phyloP scores from a whole-genome alignment of 1,139 yeast species.

The Geotrichum europaeum region DNA sequence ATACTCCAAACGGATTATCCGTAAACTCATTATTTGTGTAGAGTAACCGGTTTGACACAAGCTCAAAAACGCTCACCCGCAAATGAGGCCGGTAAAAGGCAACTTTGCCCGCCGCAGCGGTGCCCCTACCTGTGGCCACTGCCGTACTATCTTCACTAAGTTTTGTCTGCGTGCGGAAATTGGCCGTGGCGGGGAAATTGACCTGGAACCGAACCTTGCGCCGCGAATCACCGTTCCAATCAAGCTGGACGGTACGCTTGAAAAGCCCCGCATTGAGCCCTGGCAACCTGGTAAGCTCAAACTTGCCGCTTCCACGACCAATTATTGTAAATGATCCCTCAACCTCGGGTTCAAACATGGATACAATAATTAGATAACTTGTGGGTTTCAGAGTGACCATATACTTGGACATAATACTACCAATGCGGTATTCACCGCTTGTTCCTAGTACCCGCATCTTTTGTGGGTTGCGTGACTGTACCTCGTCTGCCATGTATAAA shows the following conservation, averaged over 20 bases:
- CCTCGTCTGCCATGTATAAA: slow-evolving; percentile 31
- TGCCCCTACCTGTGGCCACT: not conserved
- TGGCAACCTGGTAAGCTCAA: slow-evolving; percentile 20
- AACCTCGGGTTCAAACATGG: slow-evolving; percentile 34
- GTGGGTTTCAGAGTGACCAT: slow-evolving; percentile 38
- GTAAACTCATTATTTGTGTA: slow-evolving; percentile 41
- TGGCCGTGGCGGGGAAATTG: slow-evolving; percentile 12
- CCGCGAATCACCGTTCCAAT: slow-evolving; percentile 23
- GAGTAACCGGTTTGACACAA: slow-evolving; percentile 22
- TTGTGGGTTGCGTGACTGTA: slow-evolving; percentile 28
- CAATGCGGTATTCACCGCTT: slow-evolving; percentile 35
- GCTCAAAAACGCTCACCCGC: slow-evolving; percentile 31
- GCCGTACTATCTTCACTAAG: slow-evolving; percentile 1
- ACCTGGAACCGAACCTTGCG: slow-evolving; percentile 17
- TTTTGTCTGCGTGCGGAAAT: slow-evolving; percentile 13
- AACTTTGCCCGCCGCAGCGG: not conserved
- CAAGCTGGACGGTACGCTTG: slow-evolving; percentile 19
- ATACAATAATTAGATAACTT: slow-evolving; percentile 33
- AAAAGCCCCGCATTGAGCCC: slow-evolving; percentile 26
- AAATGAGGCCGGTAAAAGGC: slow-evolving; percentile 27
- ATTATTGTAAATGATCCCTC: slow-evolving; percentile 22
- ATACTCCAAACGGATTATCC: slow-evolving; percentile 43
- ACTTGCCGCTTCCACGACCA: slow-evolving; percentile 19
- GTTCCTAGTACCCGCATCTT: slow-evolving; percentile 32
- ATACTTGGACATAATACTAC: slow-evolving; percentile 26